phyloP scores from a whole-genome alignment of 1,139 yeast species.

The Protomyces lactucae-debilis region DNA sequence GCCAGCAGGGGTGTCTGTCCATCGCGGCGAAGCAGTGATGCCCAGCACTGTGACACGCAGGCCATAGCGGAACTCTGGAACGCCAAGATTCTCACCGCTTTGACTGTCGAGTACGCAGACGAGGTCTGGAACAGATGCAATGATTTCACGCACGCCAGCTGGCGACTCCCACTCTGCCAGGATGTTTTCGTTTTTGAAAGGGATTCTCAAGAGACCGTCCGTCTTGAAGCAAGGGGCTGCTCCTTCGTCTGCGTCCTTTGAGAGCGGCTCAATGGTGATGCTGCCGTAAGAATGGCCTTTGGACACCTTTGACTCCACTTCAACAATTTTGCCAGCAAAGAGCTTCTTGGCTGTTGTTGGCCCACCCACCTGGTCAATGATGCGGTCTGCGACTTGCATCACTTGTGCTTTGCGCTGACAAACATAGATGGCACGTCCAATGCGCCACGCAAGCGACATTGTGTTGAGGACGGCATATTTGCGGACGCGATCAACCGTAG shows the following conservation, averaged over 20 bases:
- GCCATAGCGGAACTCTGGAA: slow-evolving; percentile 49
- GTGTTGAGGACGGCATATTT: slow-evolving; percentile 34
- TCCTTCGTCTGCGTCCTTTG: slow-evolving; percentile 28
- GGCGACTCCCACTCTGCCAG: slow-evolving; percentile 36
- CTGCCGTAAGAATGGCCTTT: slow-evolving; percentile 50
- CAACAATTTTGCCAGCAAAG: slow-evolving; percentile 47
- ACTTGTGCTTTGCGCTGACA: slow-evolving; percentile 43
- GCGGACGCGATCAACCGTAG: slow-evolving; percentile 37
- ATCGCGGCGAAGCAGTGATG: slow-evolving; percentile 43
- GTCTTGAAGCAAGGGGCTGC: slow-evolving; percentile 31
- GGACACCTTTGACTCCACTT: slow-evolving; percentile 43
- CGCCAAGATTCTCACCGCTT: slow-evolving; percentile 48
- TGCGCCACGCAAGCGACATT: slow-evolving; percentile 48
- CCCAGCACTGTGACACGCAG: slow-evolving; percentile 44
- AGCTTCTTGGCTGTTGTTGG: slow-evolving; percentile 40
- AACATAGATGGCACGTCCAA: slow-evolving; percentile 45
- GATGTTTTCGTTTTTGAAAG: slow-evolving; percentile 49
- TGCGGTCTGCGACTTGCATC: slow-evolving; percentile 41
- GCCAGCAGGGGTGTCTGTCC: slow-evolving; percentile 44
- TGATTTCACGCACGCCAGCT: slow-evolving; percentile 35
- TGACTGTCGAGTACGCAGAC: slow-evolving; percentile 46
- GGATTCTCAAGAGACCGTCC: slow-evolving; percentile 38
- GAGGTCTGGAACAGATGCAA: slow-evolving; percentile 48
- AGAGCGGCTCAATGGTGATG: slow-evolving; percentile 42
- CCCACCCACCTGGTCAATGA: slow-evolving; percentile 44